A percentile compares a stretch with the other conserved stretches of the same genome.
phyloP scores from a whole-genome alignment of 129 eudicot species.

The Ambrosia trifida region DNA sequence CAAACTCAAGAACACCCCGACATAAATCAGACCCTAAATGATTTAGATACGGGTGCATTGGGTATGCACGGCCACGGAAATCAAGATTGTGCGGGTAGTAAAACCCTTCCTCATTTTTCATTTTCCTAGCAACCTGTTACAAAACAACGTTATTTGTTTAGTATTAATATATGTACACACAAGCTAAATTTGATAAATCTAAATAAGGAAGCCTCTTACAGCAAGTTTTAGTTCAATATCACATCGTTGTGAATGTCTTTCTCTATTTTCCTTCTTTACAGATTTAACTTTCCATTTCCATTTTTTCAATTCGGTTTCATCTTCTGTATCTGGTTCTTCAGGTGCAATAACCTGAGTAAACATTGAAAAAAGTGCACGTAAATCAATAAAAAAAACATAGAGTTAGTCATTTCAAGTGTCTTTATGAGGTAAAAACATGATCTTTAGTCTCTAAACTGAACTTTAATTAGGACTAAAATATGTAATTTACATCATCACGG shows the following conservation, averaged over 20 bases:
- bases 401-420: background rate
- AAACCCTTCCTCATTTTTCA: constrained; percentile 94
- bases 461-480: background rate
- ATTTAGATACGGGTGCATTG: constrained; percentile 93
- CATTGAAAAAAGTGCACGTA: background rate
- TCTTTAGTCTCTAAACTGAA: background rate
- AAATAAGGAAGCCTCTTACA: constrained; percentile 53
- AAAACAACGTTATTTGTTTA: constrained; percentile 1
- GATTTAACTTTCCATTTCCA: constrained; percentile 92
- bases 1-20: constrained; percentile 89
- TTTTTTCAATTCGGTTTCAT: constrained; percentile 67
- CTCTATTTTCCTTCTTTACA: constrained; percentile 66
- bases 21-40: constrained; percentile 97
- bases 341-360: constrained; percentile 64
- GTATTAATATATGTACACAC: background rate
- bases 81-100: constrained; percentile 95
- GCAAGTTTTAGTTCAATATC: constrained; percentile 91
- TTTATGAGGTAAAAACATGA: background rate
- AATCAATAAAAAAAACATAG: background rate
- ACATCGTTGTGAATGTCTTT: constrained; percentile 93
- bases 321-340: constrained; percentile 87
- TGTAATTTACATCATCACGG: constrained; percentile 77
- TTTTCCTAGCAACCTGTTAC: constrained; percentile 92
- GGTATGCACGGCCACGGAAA: constrained; percentile 99
- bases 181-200: background rate